phyloP scores from a whole-genome alignment of 164 flowering plant species.

The Berberis vulgaris region DNA sequence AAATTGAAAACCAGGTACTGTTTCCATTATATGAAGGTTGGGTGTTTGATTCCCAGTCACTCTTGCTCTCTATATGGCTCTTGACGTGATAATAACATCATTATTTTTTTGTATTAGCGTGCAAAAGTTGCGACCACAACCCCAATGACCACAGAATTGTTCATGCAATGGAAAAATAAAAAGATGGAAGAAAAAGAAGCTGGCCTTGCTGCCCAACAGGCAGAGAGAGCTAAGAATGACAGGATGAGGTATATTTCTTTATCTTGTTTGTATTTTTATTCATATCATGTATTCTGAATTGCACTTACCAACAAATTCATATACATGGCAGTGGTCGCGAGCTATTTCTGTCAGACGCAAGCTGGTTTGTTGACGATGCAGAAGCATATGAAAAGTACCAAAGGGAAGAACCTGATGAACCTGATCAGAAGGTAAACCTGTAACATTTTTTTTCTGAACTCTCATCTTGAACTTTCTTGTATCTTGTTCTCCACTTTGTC shows the following conservation, averaged over 20 bases:
- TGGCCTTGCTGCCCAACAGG: conserved; percentile 61
- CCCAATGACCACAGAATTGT: conserved; percentile 81
- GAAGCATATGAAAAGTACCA: conserved; percentile 34
- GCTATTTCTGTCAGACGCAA: conserved; percentile 68
- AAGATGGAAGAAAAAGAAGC: conserved; percentile 77
- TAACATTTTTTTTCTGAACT: neutral
- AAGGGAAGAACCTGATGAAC: conserved; percentile 24
- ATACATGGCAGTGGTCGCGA: conserved; percentile 30
- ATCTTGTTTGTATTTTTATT: neutral
- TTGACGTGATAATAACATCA: neutral
- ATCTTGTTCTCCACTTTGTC: too few species aligned
- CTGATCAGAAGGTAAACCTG: conserved; percentile 17
- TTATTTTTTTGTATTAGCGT: conserved; percentile 43
- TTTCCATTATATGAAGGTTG: neutral
- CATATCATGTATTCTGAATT: neutral
- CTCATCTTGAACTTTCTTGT: too few species aligned
- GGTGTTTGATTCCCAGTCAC: neutral
- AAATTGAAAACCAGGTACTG: conserved; percentile 87
- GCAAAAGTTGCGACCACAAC: conserved; percentile 62
- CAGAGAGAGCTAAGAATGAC: conserved; percentile 95
- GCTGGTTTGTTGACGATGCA: conserved; percentile 88
- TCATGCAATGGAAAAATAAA: conserved; percentile 88
- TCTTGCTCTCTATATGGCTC: neutral
- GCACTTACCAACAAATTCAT: neutral
- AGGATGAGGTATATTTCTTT: conserved; percentile 51